A percentile compares a stretch with the other conserved stretches of the same genome.
phyloP scores from a whole-genome alignment of 2,329 filamentous ascomycete genomes.

The Exophiala alcalophila region DNA sequence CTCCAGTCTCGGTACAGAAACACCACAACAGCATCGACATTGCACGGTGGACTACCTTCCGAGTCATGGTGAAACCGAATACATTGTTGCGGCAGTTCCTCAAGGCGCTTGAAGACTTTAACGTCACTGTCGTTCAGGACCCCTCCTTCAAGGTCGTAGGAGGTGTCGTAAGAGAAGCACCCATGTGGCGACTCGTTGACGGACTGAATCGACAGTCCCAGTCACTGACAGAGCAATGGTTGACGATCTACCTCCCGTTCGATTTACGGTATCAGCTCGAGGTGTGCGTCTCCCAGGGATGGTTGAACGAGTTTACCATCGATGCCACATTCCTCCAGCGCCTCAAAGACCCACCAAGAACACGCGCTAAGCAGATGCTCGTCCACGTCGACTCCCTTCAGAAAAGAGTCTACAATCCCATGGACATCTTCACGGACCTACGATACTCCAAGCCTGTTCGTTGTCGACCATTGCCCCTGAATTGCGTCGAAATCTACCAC shows the following conservation, averaged over 20 bases:
- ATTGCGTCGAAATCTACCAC: constrained; percentile 73
- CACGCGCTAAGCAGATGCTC: constrained; percentile 63
- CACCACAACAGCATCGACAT: constrained; percentile 57
- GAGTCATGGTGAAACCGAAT: constrained; percentile 45
- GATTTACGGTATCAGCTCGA: constrained; percentile 85
- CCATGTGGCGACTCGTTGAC: constrained; percentile 44
- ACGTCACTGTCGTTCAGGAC: constrained; percentile 55
- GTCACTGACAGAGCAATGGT: constrained; percentile 22
- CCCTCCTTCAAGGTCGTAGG: constrained; percentile 44
- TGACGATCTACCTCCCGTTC: constrained; percentile 56
- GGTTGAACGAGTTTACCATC: constrained; percentile 74
- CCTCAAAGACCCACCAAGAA: constrained; percentile 53
- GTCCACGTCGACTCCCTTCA: constrained; percentile 70
- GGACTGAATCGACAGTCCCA: constrained; percentile 1
- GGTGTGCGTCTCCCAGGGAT: constrained; percentile 79
- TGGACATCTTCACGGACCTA: constrained; percentile 64
- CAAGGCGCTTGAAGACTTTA: constrained; percentile 66
- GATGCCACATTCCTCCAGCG: constrained; percentile 62
- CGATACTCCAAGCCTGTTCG: constrained; percentile 45
- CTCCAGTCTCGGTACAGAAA: constrained; percentile 50
- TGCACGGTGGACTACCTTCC: constrained; percentile 63
- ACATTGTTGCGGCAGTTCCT: constrained; percentile 29
- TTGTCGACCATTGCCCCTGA: constrained; percentile 58
- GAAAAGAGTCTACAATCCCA: constrained; percentile 63
- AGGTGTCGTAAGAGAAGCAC: constrained; percentile 42